A percentile compares a stretch with the other conserved stretches of the same genome.
phyloP scores from a whole-genome alignment of 116 monocot species.

The Papilionanthe hybrid region DNA sequence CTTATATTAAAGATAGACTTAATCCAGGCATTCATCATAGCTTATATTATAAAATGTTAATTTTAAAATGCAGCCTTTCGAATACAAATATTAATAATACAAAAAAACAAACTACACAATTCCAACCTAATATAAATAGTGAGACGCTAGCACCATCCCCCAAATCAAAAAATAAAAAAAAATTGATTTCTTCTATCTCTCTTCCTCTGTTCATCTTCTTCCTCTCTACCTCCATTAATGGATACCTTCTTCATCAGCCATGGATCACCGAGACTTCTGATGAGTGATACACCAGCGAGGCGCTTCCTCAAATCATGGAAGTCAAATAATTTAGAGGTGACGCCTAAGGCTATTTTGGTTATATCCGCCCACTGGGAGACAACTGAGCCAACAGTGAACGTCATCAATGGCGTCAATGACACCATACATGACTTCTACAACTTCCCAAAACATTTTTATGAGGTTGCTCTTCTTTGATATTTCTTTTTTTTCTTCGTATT shows the following conservation, averaged over 20 bases:
- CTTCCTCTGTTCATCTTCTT: too few species aligned
- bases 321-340: constrained; percentile 23
- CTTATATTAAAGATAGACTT: too few species aligned
- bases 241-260: constrained; percentile 91
- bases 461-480: constrained; percentile 30
- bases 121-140: too few species aligned
- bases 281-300: constrained; percentile 65
- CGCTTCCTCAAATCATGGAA: constrained; percentile 69
- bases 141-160: too few species aligned
- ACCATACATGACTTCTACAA: constrained; percentile 89
- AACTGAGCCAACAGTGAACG: constrained; percentile 46
- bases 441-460: constrained; percentile 70
- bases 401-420: constrained; percentile 27
- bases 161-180: too few species aligned
- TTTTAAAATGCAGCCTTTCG: too few species aligned
- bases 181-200: too few species aligned
- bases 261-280: constrained; percentile 66
- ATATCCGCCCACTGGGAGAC: constrained; percentile 93
- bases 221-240: constrained; percentile 25
- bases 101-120: too few species aligned
- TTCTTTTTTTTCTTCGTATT: not conserved
- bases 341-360: constrained; percentile 66
- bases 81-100: too few species aligned
- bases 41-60: too few species aligned
- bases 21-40: too few species aligned